Evolutionary conservation across 179 eudicot species (phyloP).

Genomic region (Amaranthus tricolor): DNA sequence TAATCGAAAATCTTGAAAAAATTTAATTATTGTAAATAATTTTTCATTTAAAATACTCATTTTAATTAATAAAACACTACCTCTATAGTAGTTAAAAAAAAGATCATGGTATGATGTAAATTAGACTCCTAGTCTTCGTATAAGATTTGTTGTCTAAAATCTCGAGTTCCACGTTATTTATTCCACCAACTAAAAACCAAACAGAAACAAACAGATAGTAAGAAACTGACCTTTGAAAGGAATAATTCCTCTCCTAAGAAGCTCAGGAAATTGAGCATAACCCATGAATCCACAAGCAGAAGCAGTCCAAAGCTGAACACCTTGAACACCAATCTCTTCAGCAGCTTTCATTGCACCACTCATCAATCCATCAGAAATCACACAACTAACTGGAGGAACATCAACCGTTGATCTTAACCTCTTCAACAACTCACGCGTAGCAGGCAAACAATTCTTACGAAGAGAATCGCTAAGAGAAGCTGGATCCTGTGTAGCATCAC

Average conservation of each 20-base stretch:
- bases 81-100: too few relatives aligned
- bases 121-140: too few relatives aligned
- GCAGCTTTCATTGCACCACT: slow-evolving; percentile 24
- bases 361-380: slow-evolving; percentile 33
- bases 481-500: slow-evolving; percentile 25
- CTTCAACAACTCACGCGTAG: slow-evolving; percentile 17
- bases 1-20: too few relatives aligned
- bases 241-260: slow-evolving; percentile 25
- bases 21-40: too few relatives aligned
- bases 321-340: slow-evolving; percentile 28
- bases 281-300: slow-evolving; percentile 37
- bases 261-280: slow-evolving; percentile 27
- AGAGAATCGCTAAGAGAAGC: slow-evolving; percentile 9
- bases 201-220: not conserved
- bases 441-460: slow-evolving; percentile 13
- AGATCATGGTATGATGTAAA: too few relatives aligned
- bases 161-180: too few relatives aligned
- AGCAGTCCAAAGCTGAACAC: slow-evolving; percentile 33
- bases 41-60: too few relatives aligned
- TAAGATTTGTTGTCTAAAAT: too few relatives aligned
- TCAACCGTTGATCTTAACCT: slow-evolving; percentile 6
- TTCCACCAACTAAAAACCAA: not conserved
- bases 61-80: too few relatives aligned
- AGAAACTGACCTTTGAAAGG: slow-evolving; percentile 30
- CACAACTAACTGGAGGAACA: slow-evolving; percentile 20